Conservation (phyloP, 2,329 filamentous ascomycete genomes). For the Neopestalotiopsis clavispora region DNA sequence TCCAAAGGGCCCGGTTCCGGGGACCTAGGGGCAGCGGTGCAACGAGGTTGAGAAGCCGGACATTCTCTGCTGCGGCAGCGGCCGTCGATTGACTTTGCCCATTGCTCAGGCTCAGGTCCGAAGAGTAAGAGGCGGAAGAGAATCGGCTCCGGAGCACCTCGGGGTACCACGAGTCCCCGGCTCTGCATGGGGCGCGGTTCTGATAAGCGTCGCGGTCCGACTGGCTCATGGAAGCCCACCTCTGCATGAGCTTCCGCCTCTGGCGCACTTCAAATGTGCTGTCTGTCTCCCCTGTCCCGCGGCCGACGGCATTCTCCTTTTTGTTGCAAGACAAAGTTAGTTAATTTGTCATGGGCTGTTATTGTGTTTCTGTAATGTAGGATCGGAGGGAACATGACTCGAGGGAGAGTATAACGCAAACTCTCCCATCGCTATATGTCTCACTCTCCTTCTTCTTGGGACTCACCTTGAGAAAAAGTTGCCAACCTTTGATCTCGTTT, state of each 20-base stretch:
- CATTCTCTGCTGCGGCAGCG: not conserved
- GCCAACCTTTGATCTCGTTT: conserved; percentile 6
- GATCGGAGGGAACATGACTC: not conserved
- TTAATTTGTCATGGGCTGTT: too few relatives aligned
- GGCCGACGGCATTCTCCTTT: not conserved
- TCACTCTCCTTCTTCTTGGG: too few relatives aligned
- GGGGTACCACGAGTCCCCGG: conserved; percentile 7
- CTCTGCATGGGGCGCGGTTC: conserved; percentile 1
- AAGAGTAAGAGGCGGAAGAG: too few relatives aligned
- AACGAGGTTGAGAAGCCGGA: not conserved
- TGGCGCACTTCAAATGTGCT: not conserved
- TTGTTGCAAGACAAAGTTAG: not conserved
- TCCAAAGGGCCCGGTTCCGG: conserved; percentile 5
- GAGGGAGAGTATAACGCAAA: not conserved
- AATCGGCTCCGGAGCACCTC: not conserved
- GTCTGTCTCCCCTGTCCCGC: not conserved
- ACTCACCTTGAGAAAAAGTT: conserved; percentile 7
- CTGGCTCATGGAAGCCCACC: conserved; percentile 8
- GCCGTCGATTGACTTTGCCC: too few relatives aligned
- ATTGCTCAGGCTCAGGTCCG: too few relatives aligned
- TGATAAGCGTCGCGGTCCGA: conserved; percentile 7
- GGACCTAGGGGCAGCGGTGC: not conserved
- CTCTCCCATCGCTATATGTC: too few relatives aligned
- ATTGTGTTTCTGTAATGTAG: too few relatives aligned
- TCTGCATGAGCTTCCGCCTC: not conserved